These are phyloP conservation scores for Pseudogymnoascus sp. DNA, from an alignment of 2,329 filamentous ascomycete species.

Conservation along the genomic window DNA sequence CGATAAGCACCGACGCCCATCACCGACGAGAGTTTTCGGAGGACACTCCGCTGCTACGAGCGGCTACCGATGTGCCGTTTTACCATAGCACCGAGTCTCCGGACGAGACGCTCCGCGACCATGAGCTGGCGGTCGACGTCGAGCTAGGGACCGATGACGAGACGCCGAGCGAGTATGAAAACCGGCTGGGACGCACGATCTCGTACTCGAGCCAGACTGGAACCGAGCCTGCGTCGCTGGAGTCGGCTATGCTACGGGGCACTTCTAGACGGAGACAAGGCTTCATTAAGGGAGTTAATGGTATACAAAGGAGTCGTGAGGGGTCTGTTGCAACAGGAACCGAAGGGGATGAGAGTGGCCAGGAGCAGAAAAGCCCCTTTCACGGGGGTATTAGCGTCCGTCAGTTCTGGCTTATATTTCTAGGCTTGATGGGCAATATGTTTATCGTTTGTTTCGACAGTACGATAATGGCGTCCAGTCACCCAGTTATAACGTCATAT, in stretches of 20 bases:
- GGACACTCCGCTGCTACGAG: constrained; percentile 7
- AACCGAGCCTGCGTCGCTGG: constrained; percentile 25
- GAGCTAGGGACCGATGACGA: constrained; percentile 13
- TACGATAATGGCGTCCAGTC: constrained; percentile 72
- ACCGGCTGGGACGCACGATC: constrained; percentile 16
- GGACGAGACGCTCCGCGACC: constrained; percentile 12
- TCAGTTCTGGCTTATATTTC: constrained; percentile 54
- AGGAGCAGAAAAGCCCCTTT: constrained; percentile 23
- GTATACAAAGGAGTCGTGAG: background rate
- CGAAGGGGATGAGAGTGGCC: constrained; percentile 15
- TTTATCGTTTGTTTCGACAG: constrained; percentile 61
- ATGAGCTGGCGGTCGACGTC: constrained; percentile 19
- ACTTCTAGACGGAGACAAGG: constrained; percentile 18
- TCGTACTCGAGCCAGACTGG: constrained; percentile 25
- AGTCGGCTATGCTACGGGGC: constrained; percentile 26
- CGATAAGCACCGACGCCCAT: background rate
- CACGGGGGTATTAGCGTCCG: constrained; percentile 38
- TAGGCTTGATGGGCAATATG: constrained; percentile 47
- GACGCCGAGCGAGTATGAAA: background rate
- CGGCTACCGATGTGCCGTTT: constrained; percentile 11
- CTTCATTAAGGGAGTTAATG: constrained; percentile 11
- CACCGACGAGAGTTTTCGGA: constrained; percentile 4
- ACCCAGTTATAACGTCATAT: constrained; percentile 73
- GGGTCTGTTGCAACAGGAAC: constrained; percentile 10
- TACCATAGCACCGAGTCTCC: constrained; percentile 11